Base-by-base conservation (phyloP, 2,329 filamentous ascomycete genomes). In the Colletotrichum sansevieriae region DNA sequence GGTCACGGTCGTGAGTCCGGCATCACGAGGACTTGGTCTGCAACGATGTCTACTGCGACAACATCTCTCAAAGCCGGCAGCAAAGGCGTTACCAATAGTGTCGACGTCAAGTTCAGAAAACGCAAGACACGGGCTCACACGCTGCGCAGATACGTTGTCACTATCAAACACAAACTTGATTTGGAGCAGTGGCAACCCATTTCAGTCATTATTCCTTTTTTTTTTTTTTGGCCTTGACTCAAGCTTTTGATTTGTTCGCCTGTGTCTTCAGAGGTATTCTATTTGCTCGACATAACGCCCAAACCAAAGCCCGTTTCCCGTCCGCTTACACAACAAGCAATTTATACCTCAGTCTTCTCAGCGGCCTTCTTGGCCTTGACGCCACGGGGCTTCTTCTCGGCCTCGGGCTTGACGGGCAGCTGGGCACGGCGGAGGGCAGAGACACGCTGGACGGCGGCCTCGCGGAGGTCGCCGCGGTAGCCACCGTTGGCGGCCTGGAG, bases 381-480 rank as follows among this genome's bases (percentile, higher is more conserved):
- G 76, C 95, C 94, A 78, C 94, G 89, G 76, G 87, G 86, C 90
- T 97, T 97, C 78, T 82, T 80, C 84, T 90, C 90, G 76, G 89
- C 89, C 72, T 85, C 83, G 71, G 91, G 87, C 91, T 97, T 97
- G 84, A 91, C 89, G 75, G 91, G 84, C 80, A 87, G 88, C 89
- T 97, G 92, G 76, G 92, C 90, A 78, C 87, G 86, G 82, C 91
- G 92, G 86, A 97, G 88, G 78, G 94, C 94, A 78, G 91, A 94
- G 79, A 92, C 94, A 79, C 96, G 93, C 83, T 94, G 86, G 78
- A 98, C 91, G 76, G 95, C 95, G 77, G 87, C 86, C 78, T 88
- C 84, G 76, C 91, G 91, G 83, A 95, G 87, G 81, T 95, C 92
- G 77, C 87, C 78, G 76, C 92, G 93, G 91, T 98, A 99, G 79